Evolutionary conservation across 805 yeast genomes (phyloP).

Genomic region (Torulaspora quercuum): DNA sequence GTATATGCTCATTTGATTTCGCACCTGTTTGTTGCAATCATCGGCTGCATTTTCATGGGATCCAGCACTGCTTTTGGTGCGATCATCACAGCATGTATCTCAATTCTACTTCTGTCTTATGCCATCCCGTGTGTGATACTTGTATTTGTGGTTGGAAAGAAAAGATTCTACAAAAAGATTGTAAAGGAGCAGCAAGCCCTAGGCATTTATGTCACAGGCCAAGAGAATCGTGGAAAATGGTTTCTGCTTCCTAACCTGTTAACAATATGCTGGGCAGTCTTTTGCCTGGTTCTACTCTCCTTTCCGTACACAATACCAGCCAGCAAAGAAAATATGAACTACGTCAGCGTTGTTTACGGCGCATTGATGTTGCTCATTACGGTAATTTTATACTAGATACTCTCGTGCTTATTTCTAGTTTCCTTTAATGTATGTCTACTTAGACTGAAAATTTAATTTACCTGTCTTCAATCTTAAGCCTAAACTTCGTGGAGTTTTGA

Average conservation of each 20-base stretch:
- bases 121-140: slow-evolving; percentile 51
- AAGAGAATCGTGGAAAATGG: slow-evolving; percentile 5
- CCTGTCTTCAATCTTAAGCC: no score
- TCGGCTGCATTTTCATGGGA: slow-evolving; percentile 62
- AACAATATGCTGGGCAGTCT: slow-evolving; percentile 46
- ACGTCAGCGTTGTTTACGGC: slow-evolving; percentile 47
- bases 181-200: slow-evolving; percentile 3
- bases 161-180: slow-evolving; percentile 14
- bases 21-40: slow-evolving; percentile 48
- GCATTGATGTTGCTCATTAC: slow-evolving; percentile 18
- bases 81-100: slow-evolving; percentile 58
- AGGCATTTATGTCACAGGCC: neutral
- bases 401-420: no score
- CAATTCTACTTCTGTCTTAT: slow-evolving; percentile 56
- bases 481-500: no score
- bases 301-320: slow-evolving; percentile 56
- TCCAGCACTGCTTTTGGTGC: slow-evolving; percentile 67
- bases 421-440: no score
- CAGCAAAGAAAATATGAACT: slow-evolving; percentile 51
- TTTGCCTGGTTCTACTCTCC: slow-evolving; percentile 48
- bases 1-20: slow-evolving; percentile 57
- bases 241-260: slow-evolving; percentile 37
- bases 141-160: slow-evolving; percentile 45
- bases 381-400: slow-evolving; percentile 3
- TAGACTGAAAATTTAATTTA: no score